A percentile compares a stretch with the other conserved stretches of the same genome.
Conservation (phyloP, 768 basidiomycete species). For the Boletus rubroflammeus region DNA sequence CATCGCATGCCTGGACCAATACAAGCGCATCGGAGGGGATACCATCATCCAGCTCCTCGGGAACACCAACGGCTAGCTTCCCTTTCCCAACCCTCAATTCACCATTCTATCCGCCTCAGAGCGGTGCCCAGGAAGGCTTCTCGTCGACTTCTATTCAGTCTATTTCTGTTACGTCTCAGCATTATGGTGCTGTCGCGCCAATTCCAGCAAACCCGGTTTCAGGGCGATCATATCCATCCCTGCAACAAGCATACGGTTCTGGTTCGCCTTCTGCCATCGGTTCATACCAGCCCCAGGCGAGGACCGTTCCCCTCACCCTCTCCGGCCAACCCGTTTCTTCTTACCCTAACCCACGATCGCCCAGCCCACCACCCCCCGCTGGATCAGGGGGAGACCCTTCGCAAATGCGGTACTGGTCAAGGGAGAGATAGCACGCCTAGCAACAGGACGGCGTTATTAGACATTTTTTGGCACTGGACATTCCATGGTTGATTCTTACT, state of each 20-base stretch:
- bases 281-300: conserved; percentile 28
- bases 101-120: conserved; percentile 50
- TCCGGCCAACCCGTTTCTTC: conserved; percentile 23
- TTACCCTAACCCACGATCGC: conserved; percentile 26
- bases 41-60: conserved; percentile 20
- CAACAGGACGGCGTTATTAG: background rate
- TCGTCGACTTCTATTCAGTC: conserved; percentile 33
- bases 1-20: conserved; percentile 27
- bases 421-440: conserved; percentile 18
- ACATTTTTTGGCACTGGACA: conserved; percentile 17
- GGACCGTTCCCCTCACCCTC: conserved; percentile 12
- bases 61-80: conserved; percentile 24
- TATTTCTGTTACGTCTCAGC: conserved; percentile 26
- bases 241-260: conserved; percentile 26
- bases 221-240: conserved; percentile 27
- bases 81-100: conserved; percentile 53
- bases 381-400: conserved; percentile 24
- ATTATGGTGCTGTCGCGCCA: conserved; percentile 26
- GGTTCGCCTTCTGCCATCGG: conserved; percentile 12
- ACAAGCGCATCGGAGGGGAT: conserved; percentile 23
- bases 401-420: conserved; percentile 28
- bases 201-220: conserved; percentile 21
- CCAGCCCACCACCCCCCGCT: conserved; percentile 26
- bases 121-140: conserved; percentile 31
- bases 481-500: conserved; percentile 2